Evolutionary conservation across 2,329 filamentous ascomycete genomes (phyloP), one percentile per base, ranked within the genome.

Genomic region (Blumeriella jaapii): DNA sequence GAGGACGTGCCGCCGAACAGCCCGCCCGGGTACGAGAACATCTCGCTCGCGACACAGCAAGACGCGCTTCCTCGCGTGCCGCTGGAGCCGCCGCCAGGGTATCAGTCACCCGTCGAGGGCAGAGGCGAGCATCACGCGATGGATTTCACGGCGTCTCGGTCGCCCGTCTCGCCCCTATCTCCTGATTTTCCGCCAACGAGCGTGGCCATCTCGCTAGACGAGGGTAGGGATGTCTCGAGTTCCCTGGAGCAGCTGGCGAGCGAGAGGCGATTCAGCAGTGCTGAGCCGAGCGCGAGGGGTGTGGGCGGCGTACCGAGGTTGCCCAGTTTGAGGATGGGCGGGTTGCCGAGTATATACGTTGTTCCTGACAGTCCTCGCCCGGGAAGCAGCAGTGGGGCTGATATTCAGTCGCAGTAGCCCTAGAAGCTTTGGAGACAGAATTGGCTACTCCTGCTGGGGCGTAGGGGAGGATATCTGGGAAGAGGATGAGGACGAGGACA

Each of bases 301-400:
- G 56, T 60, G 4, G 59, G 59, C 12, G 60, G 58, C 1, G 48
- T 56, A 5, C 67, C 67, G 0, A 68, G 65, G 42, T 55, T 75
- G 30, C 70, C 71, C 2, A 72, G 65, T 45, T 47, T 76, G 45
- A 61, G 63, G 30, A 58, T 75, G 19, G 49, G 54, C 12, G 52
- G 52, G 17, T 54, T 77, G 16, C 73, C 73, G 3, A 64, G 67
- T 44, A 78, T 78, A 49, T 64, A 74, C 16, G 66, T 75, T 30
- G 67, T 76, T 36, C 43, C 47, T n/a, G 48, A 36, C 23, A 54
- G 49, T 32, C 53, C 51, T 1, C 19, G 31, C n/a, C 19, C 17
- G 5, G 38, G 38, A n/a, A 25, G 38, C 9, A 31, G 25, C 11
- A 13, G 9, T 27, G 25, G 22, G 22, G 12, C 22, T 9, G 22